These are phyloP conservation scores for Rhodamnia rubescens DNA, from an alignment of 345 rosid genomes.

Conservation along the genomic window DNA sequence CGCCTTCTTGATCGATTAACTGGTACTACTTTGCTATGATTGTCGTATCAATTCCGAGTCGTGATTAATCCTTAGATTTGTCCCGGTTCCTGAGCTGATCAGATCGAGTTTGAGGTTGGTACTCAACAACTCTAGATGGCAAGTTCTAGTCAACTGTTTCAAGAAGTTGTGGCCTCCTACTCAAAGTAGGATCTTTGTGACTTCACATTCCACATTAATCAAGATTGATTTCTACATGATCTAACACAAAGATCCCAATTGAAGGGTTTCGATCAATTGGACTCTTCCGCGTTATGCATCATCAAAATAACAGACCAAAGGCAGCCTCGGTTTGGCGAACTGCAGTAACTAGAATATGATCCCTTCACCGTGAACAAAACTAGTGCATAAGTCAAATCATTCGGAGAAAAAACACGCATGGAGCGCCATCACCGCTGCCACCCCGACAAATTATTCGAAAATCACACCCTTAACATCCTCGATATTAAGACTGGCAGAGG, in stretches of 20 bases:
- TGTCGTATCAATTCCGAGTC: neutral
- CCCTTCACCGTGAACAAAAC: neutral
- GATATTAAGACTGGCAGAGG: neutral
- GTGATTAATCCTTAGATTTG: neutral
- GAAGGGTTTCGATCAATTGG: neutral
- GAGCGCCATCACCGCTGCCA: neutral
- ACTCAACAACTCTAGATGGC: neutral
- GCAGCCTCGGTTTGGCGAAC: neutral
- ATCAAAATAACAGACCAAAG: neutral
- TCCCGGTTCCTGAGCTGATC: neutral
- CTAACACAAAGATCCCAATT: neutral
- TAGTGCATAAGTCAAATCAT: neutral
- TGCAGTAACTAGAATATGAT: neutral
- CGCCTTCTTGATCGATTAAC: neutral
- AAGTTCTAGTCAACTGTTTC: neutral
- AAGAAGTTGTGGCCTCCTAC: neutral
- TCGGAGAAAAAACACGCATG: neutral
- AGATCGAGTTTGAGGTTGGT: neutral
- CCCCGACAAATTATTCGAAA: neutral
- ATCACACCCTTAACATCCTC: neutral
- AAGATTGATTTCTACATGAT: neutral
- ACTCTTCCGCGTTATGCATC: neutral
- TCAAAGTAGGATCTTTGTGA: neutral
- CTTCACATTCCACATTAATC: neutral
- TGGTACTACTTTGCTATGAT: neutral